Base-by-base conservation (phyloP, 2,329 filamentous ascomycete species). In the Trichoderma sp. region DNA sequence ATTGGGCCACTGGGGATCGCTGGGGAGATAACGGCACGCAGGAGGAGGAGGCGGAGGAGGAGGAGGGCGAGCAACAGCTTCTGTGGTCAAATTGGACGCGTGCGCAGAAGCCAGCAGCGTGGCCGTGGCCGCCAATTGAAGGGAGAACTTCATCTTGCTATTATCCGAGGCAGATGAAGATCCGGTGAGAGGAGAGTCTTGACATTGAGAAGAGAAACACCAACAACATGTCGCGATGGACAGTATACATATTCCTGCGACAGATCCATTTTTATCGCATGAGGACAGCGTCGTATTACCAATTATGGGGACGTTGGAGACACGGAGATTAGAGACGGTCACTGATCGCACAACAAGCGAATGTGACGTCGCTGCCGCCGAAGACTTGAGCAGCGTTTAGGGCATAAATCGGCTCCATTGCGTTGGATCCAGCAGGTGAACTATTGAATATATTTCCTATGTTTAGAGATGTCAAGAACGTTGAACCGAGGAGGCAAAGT, bases 301-400 rank as follows among this genome's bases (percentile, higher is more conserved):
- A 53, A 18, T 53, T 56, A 68, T 68, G 65, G 65, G 12, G 65
- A 56, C 45, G 21, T 68, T 68, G 45, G 65, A 35, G 65, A 24
- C 65, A 18, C 65, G 65, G 65, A 68, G 65, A 68, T 68, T 68
- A 21, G 62, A 64, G 62, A 64, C 62, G 9, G 62, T 64, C 18
- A 64, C n/a, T 35, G 62, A 64, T 64, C 31, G 45, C 18, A 68
- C 24, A 68, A 12, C 65, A 68, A 33, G 65, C 18, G 45, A 68
- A 50, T 24, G 65, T 68, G 29, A 24, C 65, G 53, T 68, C 65
- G 45, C 45, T 31, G 45, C 29, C 12, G 16, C 27, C 65, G 35
- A 50, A 64, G 62, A 16, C 33, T 38, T 41, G 62, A 41, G 62
- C 24, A 24, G 35, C 14, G 21, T 41, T 64, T 64, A 64, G 62